Percentiles rank a stretch among this genome's conserved stretches.
phyloP scores from a whole-genome alignment of 176 grass and related monocot species.

The Musa beccarii region DNA sequence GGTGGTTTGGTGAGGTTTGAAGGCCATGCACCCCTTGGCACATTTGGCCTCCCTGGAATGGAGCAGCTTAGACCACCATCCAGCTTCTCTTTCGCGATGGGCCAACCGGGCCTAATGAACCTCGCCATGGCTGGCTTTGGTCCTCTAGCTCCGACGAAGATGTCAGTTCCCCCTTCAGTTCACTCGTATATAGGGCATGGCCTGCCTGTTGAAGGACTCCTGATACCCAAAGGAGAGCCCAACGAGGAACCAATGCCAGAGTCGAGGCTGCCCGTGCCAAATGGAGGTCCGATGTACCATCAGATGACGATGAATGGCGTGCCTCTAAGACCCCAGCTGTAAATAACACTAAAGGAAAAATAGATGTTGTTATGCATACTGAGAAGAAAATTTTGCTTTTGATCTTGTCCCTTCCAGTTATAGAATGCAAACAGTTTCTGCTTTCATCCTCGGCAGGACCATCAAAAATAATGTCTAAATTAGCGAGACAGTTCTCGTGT shows the following conservation, averaged over 20 bases:
- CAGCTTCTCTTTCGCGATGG: conserved; percentile 44
- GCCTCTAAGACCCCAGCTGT: conserved; percentile 49
- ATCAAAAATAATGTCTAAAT: background rate
- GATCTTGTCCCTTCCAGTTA: background rate
- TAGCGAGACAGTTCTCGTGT: background rate
- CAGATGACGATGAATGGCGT: conserved; percentile 41
- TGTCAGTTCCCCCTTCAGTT: conserved; percentile 32
- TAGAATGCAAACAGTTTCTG: background rate
- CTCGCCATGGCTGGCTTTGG: conserved; percentile 27
- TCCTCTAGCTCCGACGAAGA: conserved; percentile 12
- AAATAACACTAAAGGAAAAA: conserved; percentile 36
- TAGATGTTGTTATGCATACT: conserved; percentile 25
- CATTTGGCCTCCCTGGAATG: conserved; percentile 28
- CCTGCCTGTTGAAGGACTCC: conserved; percentile 10
- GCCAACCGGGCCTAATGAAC: conserved; percentile 27
- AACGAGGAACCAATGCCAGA: conserved; percentile 26
- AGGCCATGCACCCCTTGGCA: conserved; percentile 16
- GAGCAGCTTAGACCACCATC: conserved; percentile 28
- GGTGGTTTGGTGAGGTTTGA: background rate
- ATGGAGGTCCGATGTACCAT: conserved; percentile 25
- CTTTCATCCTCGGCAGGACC: background rate
- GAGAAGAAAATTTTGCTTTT: conserved; percentile 10
- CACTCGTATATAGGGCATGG: conserved; percentile 17
- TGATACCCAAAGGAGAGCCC: conserved; percentile 36
- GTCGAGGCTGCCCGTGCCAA: conserved; percentile 16